These are phyloP conservation scores for Teunomyces panamensis DNA, from an alignment of 805 yeast species.

Conservation along the genomic window DNA sequence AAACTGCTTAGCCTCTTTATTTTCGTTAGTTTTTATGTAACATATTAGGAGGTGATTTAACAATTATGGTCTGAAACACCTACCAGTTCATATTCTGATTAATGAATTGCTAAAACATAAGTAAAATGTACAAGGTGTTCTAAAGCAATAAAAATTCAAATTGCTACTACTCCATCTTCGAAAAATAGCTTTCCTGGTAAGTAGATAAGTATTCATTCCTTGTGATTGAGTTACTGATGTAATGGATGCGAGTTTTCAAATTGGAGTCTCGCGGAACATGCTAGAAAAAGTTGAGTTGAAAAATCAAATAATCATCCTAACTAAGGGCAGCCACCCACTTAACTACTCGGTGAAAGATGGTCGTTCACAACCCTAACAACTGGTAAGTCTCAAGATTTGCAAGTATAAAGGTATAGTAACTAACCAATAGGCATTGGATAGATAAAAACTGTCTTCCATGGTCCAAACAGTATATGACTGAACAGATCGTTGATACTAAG, in stretches of 20 bases:
- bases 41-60: too few species aligned
- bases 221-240: too few species aligned
- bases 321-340: not conserved
- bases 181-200: too few species aligned
- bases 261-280: conserved; percentile 1
- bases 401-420: conserved; percentile 5
- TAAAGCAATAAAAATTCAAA: too few species aligned
- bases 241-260: not conserved
- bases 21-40: too few species aligned
- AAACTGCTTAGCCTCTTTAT: too few species aligned
- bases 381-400: conserved; percentile 40
- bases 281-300: conserved; percentile 2
- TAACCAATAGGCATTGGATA: conserved; percentile 61
- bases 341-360: conserved; percentile 37
- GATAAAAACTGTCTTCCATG: conserved; percentile 66
- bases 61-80: too few species aligned
- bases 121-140: too few species aligned
- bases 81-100: too few species aligned
- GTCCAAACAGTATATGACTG: conserved; percentile 51
- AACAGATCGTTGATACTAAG: conserved; percentile 30
- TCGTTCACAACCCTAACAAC: conserved; percentile 69
- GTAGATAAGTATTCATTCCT: too few species aligned
- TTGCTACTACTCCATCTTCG: too few species aligned
- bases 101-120: too few species aligned
- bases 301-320: conserved; percentile 1